Evolutionary conservation across 2,329 filamentous ascomycete species (phyloP).

Genomic region (Colletotrichum spaethianum): DNA sequence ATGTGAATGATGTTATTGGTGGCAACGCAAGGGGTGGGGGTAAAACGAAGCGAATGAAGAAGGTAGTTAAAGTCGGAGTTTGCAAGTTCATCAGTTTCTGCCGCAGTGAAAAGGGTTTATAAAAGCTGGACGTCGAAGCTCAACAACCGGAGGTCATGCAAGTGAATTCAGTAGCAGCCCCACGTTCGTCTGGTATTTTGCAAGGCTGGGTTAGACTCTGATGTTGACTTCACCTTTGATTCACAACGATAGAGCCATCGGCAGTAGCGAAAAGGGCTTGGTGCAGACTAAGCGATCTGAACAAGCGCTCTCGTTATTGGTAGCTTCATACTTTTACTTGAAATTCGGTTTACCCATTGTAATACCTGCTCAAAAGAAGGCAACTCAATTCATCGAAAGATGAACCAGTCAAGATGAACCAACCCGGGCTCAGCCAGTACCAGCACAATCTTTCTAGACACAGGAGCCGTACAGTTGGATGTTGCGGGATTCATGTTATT

Average conservation of each 20-base stretch:
- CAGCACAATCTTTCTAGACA: not conserved
- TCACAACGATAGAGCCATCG: not conserved
- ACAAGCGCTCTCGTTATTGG: too few species aligned
- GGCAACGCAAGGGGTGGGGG: too few species aligned
- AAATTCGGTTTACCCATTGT: not conserved
- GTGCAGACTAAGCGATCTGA: not conserved
- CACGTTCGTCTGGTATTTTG: not conserved
- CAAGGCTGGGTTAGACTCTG: not conserved
- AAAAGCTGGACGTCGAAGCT: not conserved
- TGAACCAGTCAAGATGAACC: not conserved
- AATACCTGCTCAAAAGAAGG: too few species aligned
- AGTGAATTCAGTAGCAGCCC: not conserved
- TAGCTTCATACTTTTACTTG: not conserved
- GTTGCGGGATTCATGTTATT: too few species aligned
- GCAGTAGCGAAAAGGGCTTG: too few species aligned
- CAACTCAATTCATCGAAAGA: too few species aligned
- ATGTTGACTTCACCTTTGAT: not conserved
- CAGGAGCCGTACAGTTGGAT: not conserved
- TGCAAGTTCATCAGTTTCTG: not conserved
- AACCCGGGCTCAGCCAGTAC: not conserved
- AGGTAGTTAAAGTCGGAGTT: not conserved
- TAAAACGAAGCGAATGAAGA: not conserved
- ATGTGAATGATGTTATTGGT: not conserved
- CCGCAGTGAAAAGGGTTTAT: not conserved
- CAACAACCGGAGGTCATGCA: too few species aligned